Evolutionary conservation across 192 early-diverging fungal species (phyloP), one percentile per base, ranked within the genome.

Genomic region (Podila epicladia): DNA sequence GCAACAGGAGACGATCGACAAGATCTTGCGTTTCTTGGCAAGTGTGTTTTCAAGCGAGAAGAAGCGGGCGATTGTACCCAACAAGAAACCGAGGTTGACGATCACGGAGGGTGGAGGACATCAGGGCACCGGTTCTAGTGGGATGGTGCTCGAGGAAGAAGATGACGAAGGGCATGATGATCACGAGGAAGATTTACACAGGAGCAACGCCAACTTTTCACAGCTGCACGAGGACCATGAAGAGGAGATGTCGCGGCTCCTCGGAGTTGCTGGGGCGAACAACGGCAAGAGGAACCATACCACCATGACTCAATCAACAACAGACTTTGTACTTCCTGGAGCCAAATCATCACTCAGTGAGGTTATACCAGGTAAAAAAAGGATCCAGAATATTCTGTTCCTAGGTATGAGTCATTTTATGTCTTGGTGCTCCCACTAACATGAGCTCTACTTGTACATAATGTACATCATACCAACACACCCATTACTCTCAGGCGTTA

Each of bases 1-100:
- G 49, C 97, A 98, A 76, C 96, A 98, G 75, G 91, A 91, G 17
- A 95, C 92, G 4, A 97, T 99, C 33, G 94, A 97, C 84, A 97
- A 96, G 82, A 97, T 99, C 64, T 65, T 99, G 68, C 77, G 91
- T 9, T 99, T 99, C 83, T 80, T 99, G 77, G 95, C 96, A 1
- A 90, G 93, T 1, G 90, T 98, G 29, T 97, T 95, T 72, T 87
- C 92, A 9, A 69, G 75, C 32, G 89, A 91, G 9, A 82, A 83
- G 59, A 89, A 87, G 64, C 53, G 84, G n/a, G 75, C 82, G 15
- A 75, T 86, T 24, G 83, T 87, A 29, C 87, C 86, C 12, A 82
- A 82, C 59, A 89, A 89, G 69, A 78, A 78, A 13, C 63, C 69
- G 12, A 41, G 75, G 35, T n/a, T 78, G n/a, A 78, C 64, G 13